Percentiles rank a stretch among this genome's conserved stretches.
Conservation (phyloP, 2,329 filamentous ascomycete genomes). For the Hortaea sp. region DNA sequence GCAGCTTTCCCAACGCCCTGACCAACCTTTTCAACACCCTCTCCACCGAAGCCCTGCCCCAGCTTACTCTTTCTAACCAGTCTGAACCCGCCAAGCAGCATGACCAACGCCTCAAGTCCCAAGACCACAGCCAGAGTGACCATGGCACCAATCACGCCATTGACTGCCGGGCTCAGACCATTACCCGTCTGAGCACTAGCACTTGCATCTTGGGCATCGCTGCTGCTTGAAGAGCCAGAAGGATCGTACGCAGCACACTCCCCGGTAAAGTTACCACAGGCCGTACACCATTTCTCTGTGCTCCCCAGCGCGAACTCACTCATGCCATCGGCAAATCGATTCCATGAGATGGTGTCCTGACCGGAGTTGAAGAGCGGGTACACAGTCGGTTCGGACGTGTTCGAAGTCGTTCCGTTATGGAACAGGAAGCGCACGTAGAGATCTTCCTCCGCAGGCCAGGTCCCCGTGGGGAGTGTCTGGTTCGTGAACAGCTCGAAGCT, state of each 20-base stretch:
- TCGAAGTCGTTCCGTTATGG: constrained; percentile 49
- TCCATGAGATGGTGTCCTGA: constrained; percentile 53
- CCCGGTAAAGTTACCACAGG: constrained; percentile 64
- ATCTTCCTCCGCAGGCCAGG: constrained; percentile 31
- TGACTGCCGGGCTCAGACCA: constrained; percentile 59
- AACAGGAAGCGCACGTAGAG: constrained; percentile 52
- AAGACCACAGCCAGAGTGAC: constrained; percentile 57
- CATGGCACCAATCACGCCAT: constrained; percentile 69
- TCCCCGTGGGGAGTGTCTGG: constrained; percentile 32
- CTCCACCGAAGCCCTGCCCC: constrained; percentile 3
- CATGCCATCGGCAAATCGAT: constrained; percentile 55
- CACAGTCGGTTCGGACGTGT: constrained; percentile 34
- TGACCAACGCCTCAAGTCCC: constrained; percentile 42
- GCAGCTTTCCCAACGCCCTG: not conserved
- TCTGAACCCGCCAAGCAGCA: constrained; percentile 48
- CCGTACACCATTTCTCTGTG: constrained; percentile 59
- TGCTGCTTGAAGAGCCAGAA: constrained; percentile 17
- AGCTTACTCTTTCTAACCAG: constrained; percentile 47
- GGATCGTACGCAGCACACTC: constrained; percentile 46
- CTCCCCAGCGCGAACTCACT: constrained; percentile 56
- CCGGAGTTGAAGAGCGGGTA: constrained; percentile 54
- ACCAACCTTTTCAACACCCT: not conserved
- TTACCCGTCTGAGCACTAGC: constrained; percentile 15
- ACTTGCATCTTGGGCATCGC: constrained; percentile 13
- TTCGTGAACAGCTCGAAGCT: constrained; percentile 62